A percentile compares a stretch with the other conserved stretches of the same genome.
Conservation (phyloP, 2,329 filamentous ascomycete species). For the Botrytis sinoallii region DNA sequence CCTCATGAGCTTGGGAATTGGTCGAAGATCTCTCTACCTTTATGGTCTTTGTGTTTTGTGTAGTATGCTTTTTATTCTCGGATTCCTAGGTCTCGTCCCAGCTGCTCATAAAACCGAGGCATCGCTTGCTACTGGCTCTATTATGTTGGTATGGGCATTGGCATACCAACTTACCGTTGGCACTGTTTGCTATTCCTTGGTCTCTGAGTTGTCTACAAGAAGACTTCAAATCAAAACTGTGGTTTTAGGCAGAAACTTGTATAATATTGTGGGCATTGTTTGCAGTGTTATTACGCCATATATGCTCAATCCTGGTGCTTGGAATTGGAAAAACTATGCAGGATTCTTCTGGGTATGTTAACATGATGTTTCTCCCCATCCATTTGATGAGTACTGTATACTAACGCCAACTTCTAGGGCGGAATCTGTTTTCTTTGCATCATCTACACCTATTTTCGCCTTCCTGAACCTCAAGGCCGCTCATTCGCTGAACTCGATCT, state of each 20-base stretch:
- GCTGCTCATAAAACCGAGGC: conserved; percentile 28
- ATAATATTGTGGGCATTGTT: conserved; percentile 74
- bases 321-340: conserved; percentile 84
- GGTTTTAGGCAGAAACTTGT: conserved; percentile 73
- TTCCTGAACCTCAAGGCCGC: conserved; percentile 76
- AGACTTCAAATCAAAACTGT: conserved; percentile 89
- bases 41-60: conserved; percentile 46
- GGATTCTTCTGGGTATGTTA: conserved; percentile 60
- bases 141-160: conserved; percentile 81
- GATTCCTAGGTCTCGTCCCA: conserved; percentile 55
- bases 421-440: conserved; percentile 55
- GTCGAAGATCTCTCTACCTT: conserved; percentile 51
- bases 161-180: conserved; percentile 85
- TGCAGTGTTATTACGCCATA: conserved; percentile 82
- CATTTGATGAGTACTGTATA: not conserved
- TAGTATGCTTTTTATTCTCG: conserved; percentile 73
- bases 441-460: conserved; percentile 74
- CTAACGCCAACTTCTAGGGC: conserved; percentile 39
- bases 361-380: conserved; percentile 38
- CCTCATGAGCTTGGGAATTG: conserved; percentile 43
- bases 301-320: conserved; percentile 84
- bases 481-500: conserved; percentile 85
- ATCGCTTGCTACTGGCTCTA: conserved; percentile 41
- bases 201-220: conserved; percentile 78
- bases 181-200: conserved; percentile 85